Percentiles rank a stretch among this genome's conserved stretches.
phyloP scores from a whole-genome alignment of 2,329 filamentous ascomycete species.

The Fusarium sterilihyphosum region DNA sequence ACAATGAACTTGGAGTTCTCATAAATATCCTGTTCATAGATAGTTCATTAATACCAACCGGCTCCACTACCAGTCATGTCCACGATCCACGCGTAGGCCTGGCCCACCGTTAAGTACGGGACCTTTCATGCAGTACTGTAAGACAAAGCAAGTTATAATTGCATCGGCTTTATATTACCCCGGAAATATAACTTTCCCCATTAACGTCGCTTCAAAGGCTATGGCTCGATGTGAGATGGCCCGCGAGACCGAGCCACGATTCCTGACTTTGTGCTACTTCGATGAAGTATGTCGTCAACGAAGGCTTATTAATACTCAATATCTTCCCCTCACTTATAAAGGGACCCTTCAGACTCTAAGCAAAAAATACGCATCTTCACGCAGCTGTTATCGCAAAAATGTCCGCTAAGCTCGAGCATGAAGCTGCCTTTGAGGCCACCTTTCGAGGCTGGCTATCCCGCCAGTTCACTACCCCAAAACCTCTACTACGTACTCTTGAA shows the following conservation, averaged over 20 bases:
- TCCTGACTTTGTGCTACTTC: background rate
- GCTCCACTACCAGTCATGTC: background rate
- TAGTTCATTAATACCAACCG: background rate
- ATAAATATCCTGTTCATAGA: accelerated
- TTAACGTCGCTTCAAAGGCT: accelerated
- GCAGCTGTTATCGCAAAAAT: accelerated
- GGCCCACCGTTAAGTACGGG: background rate
- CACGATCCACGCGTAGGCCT: no score
- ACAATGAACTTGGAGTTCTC: no score
- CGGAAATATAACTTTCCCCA: accelerated
- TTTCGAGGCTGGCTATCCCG: background rate
- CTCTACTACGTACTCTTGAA: background rate
- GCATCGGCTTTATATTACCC: accelerated
- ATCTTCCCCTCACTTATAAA: background rate
- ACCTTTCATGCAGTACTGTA: background rate
- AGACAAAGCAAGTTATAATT: accelerated
- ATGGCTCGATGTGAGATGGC: background rate
- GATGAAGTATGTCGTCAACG: accelerated
- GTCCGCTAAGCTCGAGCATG: background rate
- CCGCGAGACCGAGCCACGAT: accelerated
- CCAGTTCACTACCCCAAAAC: background rate
- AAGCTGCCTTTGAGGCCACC: background rate
- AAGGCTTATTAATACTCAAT: background rate
- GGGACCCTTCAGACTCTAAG: accelerated
- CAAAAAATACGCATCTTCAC: accelerated